These are phyloP conservation scores for Zalaria sp. DNA, from an alignment of 2,329 filamentous ascomycete species.

Conservation along the genomic window DNA sequence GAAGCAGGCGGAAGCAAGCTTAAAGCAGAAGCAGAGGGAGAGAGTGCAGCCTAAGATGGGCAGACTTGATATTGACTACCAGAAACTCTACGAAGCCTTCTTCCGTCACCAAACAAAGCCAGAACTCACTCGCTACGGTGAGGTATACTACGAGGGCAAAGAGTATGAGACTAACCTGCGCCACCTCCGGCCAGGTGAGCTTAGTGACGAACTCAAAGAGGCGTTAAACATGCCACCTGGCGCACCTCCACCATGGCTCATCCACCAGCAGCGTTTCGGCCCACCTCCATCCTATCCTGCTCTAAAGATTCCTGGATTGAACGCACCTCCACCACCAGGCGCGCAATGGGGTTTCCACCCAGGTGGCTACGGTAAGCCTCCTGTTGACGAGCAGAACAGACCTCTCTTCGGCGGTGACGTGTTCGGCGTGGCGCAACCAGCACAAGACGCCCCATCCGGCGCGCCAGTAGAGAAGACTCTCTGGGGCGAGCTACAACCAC, in stretches of 20 bases:
- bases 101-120: slow-evolving; percentile 97
- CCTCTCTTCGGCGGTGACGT: slow-evolving; percentile 91
- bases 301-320: slow-evolving; percentile 87
- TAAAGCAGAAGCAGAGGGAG: slow-evolving; percentile 94
- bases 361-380: slow-evolving; percentile 91
- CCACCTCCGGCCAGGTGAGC: slow-evolving; percentile 76
- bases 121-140: slow-evolving; percentile 81
- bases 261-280: slow-evolving; percentile 89
- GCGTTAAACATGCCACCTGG: slow-evolving; percentile 87
- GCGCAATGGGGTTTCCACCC: slow-evolving; percentile 91
- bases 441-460: slow-evolving; percentile 40
- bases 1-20: slow-evolving; percentile 79
- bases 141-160: slow-evolving; percentile 99
- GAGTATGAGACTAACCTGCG: slow-evolving; percentile 92
- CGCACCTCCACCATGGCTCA: slow-evolving; percentile 89
- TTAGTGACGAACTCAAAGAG: slow-evolving; percentile 80
- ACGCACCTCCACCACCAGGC: slow-evolving; percentile 79
- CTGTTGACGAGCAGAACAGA: slow-evolving; percentile 82
- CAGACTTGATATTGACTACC: slow-evolving; percentile 94
- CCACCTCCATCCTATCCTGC: slow-evolving; percentile 90
- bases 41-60: slow-evolving; percentile 92
- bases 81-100: slow-evolving; percentile 96
- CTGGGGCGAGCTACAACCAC: slow-evolving; percentile 83
- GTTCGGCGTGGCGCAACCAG: slow-evolving; percentile 61
- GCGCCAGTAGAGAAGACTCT: slow-evolving; percentile 76